Evolutionary conservation across 306 rosid species (phyloP).

Genomic region (Datisca glomerata): DNA sequence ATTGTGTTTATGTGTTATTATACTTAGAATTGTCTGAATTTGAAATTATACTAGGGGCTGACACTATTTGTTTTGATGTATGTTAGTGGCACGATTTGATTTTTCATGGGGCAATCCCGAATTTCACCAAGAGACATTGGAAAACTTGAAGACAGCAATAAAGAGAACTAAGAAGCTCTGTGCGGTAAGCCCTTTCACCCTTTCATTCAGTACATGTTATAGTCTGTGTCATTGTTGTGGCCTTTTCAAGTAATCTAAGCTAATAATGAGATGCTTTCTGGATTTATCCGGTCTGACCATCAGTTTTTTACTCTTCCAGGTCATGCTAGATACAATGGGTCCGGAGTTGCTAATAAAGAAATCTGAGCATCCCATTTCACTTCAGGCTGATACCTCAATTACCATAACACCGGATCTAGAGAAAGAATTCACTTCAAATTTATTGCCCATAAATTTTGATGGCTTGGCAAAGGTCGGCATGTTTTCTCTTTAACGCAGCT

Average conservation of each 20-base stretch:
- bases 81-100: conserved; percentile 81
- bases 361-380: conserved; percentile 42
- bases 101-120: conserved; percentile 74
- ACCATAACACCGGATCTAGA: conserved; percentile 62
- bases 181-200: conserved; percentile 31
- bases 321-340: conserved; percentile 59
- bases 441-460: conserved; percentile 53
- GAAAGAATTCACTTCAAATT: conserved; percentile 56
- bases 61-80: too few species aligned
- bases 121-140: conserved; percentile 76
- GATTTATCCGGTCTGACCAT: too few species aligned
- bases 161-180: conserved; percentile 58
- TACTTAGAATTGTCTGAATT: too few species aligned
- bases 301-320: conserved; percentile 23
- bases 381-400: conserved; percentile 43
- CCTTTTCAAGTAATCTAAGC: not conserved
- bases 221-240: not conserved
- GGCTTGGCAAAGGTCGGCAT: conserved; percentile 57
- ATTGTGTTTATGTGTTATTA: too few species aligned
- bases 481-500: conserved; percentile 1
- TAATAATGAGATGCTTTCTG: too few species aligned
- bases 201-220: not conserved
- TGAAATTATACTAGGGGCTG: too few species aligned
- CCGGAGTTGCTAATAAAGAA: conserved; percentile 52
- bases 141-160: conserved; percentile 55